phyloP scores from a whole-genome alignment of 768 basidiomycete genomes.

The Tulasnella sp. region DNA sequence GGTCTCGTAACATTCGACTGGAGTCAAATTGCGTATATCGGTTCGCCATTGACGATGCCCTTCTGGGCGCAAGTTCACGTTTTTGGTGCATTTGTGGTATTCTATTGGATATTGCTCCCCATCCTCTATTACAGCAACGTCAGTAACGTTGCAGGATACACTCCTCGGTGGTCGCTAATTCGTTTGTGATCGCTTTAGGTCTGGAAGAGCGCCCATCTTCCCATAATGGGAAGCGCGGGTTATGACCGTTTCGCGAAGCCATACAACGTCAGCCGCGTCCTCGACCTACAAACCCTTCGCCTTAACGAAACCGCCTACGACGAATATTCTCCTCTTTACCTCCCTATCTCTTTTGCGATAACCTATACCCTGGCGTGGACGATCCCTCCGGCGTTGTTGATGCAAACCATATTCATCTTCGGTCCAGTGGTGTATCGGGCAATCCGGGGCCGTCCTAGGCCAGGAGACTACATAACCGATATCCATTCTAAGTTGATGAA shows the following conservation, averaged over 20 bases:
- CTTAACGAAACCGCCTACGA: constrained; percentile 43
- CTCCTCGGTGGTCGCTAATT: not conserved
- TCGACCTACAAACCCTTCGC: constrained; percentile 33
- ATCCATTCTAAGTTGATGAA: constrained; percentile 48
- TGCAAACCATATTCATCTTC: constrained; percentile 45
- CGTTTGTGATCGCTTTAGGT: constrained; percentile 31
- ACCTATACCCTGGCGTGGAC: constrained; percentile 43
- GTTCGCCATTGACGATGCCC: constrained; percentile 70
- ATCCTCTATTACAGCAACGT: constrained; percentile 92
- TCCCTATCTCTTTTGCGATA: constrained; percentile 42
- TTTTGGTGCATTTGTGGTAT: constrained; percentile 77
- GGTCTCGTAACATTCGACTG: constrained; percentile 91
- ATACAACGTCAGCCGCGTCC: constrained; percentile 42
- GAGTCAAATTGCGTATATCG: constrained; percentile 67
- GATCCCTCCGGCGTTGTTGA: constrained; percentile 41
- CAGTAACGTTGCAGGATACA: constrained; percentile 35
- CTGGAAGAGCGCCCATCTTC: constrained; percentile 44
- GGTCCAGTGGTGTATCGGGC: constrained; percentile 38
- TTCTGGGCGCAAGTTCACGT: constrained; percentile 98
- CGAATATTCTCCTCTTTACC: constrained; percentile 46
- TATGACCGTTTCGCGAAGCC: constrained; percentile 43
- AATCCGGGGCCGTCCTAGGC: constrained; percentile 35
- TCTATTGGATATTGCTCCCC: constrained; percentile 90
- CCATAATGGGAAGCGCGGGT: constrained; percentile 39
- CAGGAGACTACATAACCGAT: constrained; percentile 41